Base-by-base conservation (phyloP, 2,329 filamentous ascomycete species). In the Fusarium tjaetaba region DNA sequence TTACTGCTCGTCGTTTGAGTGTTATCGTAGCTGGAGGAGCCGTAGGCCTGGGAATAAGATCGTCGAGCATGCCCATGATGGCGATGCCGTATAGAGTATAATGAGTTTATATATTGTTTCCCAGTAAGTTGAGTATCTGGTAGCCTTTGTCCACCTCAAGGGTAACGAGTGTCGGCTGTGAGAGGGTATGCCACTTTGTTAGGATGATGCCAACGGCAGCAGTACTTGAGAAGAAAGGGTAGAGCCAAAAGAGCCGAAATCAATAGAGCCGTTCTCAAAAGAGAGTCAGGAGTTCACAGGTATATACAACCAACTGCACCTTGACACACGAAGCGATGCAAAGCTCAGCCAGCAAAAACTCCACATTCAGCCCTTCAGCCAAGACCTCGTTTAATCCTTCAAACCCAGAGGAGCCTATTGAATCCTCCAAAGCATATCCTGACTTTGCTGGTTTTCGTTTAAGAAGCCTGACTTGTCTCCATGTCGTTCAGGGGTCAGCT, bases 1-100 rank as follows among this genome's bases (percentile, higher is more conserved):
- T 58, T 53, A 16, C 52, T 46, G 34, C n/a, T 57, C 64, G 68
- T 32, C 49, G 48, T 18, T 60, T 9, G 26, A 72, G 58, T 18
- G 63, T 48, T 7, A 62, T 36, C 10, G 32, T 55, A 20, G 55
- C 62, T 26, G 68, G 53, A 15, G 69, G 52, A n/a, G 58, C 39
- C 18, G 68, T 72, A 38, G 55, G 48, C 63, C 51, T 58, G 3
- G 70, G 49, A n/a, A 51, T 34, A 20, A 60, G 46, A 15, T 48
- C 32, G 10, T 55, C 43, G 58, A 64, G 41, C 5, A 65, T 22
- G 22, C 24, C 30, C 70, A 72, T 72, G 48, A 38, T 53, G 18
- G 34, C 48, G 18, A 14, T 28, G n/a, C 4, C 15, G 16, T 11
- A 13, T 4, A 18, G 16, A 26, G 13, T 14, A 32, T 30, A 7